Evolutionary conservation across 2,329 filamentous ascomycete species (phyloP).

Genomic region (Calonectria fujianensis): DNA sequence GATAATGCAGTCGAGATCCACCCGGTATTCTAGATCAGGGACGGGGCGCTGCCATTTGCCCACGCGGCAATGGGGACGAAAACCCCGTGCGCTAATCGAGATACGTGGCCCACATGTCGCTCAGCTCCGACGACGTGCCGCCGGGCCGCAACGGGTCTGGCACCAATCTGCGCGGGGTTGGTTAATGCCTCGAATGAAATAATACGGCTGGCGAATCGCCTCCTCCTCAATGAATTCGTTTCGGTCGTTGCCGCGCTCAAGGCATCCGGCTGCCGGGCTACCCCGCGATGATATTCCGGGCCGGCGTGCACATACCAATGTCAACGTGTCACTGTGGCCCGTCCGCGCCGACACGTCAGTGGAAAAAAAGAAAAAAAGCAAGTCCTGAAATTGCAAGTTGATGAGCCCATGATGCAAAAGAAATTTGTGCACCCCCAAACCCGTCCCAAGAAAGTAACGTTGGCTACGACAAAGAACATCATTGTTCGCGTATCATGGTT

Average conservation of each 20-base stretch:
- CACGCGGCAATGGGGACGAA: background rate
- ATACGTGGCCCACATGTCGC: background rate
- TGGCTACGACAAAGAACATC: background rate
- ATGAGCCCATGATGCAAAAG: background rate
- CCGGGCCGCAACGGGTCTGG: background rate
- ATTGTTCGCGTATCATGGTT: background rate
- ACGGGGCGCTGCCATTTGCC: background rate
- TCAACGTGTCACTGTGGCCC: background rate
- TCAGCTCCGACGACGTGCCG: background rate
- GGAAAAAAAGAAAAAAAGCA: background rate
- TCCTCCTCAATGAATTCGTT: background rate
- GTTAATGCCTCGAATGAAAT: background rate
- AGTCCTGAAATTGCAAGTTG: background rate
- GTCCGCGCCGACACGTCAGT: background rate
- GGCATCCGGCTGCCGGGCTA: background rate
- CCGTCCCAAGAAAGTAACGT: background rate
- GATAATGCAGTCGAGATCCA: background rate
- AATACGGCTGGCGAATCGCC: background rate
- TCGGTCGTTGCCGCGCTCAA: background rate
- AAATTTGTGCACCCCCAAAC: background rate
- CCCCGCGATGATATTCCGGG: background rate
- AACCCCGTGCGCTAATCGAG: background rate
- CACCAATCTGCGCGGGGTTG: background rate
- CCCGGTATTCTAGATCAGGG: background rate
- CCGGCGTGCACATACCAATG: background rate